A percentile compares a stretch with the other conserved stretches of the same genome.
Conservation (phyloP, 495 filamentous ascomycete genomes). For the Penicillium canariense region DNA sequence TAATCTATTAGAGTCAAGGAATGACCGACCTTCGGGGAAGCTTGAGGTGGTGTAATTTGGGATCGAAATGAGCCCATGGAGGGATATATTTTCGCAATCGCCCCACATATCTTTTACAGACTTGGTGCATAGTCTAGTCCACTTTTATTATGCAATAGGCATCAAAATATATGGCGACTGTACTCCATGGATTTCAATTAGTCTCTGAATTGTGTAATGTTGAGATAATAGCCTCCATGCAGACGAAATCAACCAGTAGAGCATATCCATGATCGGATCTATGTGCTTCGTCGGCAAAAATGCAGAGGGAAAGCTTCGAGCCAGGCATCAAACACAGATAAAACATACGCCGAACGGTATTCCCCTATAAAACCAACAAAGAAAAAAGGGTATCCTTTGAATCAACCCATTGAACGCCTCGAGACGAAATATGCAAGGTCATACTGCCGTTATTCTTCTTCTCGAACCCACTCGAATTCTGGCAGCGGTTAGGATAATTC, state of each 20-base stretch:
- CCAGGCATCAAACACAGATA: not conserved
- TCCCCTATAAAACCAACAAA: not conserved
- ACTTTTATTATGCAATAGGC: not conserved
- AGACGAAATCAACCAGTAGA: not conserved
- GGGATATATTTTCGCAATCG: not conserved
- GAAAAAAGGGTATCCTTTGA: slow-evolving; percentile 17
- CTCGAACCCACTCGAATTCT: slow-evolving; percentile 71
- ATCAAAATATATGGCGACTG: not conserved
- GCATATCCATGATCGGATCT: not conserved
- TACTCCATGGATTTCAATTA: not conserved
- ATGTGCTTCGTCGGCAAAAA: not conserved
- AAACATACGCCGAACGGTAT: no score
- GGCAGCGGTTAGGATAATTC: slow-evolving; percentile 21
- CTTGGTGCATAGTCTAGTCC: not conserved
- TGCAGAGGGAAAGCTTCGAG: not conserved
- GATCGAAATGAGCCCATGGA: not conserved
- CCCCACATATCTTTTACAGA: not conserved
- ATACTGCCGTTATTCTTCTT: slow-evolving; percentile 36
- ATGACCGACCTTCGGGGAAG: no score
- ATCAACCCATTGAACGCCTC: slow-evolving; percentile 10
- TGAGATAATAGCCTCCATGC: not conserved
- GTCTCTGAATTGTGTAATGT: not conserved
- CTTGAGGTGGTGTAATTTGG: not conserved
- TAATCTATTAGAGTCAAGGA: no score
- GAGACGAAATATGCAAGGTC: slow-evolving; percentile 7